Conservation (phyloP, 2,329 filamentous ascomycete genomes). For the Aspergillus neotritici region DNA sequence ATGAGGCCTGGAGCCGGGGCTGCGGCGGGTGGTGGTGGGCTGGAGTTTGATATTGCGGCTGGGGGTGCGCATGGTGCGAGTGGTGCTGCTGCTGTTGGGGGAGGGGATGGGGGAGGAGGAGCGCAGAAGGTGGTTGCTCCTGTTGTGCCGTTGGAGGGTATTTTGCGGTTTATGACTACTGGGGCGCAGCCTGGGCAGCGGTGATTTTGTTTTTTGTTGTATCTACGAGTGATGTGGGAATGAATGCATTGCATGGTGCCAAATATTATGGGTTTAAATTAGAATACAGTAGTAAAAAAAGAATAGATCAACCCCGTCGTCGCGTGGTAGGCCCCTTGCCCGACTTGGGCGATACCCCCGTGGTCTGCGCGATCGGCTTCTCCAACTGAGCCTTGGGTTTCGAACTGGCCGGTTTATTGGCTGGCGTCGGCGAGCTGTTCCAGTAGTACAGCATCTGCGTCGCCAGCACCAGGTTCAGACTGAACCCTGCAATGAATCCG, state of each 20-base stretch:
- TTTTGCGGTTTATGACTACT: conserved; percentile 49
- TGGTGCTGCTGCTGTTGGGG: conserved; percentile 22
- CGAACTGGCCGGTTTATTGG: conserved; percentile 25
- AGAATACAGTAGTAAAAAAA: conserved; percentile 10
- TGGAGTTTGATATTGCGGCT: conserved; percentile 32
- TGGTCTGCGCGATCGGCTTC: conserved; percentile 31
- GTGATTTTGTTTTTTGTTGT: conserved; percentile 1
- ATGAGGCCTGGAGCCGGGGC: conserved; percentile 26
- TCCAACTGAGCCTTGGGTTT: conserved; percentile 22
- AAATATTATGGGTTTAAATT: conserved; percentile 8
- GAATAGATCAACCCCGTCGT: conserved; percentile 43
- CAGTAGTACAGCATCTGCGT: conserved; percentile 95
- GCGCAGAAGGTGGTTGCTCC: conserved; percentile 16
- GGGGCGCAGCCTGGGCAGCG: conserved; percentile 33
- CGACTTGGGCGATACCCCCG: conserved; percentile 39
- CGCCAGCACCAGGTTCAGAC: conserved; percentile 81
- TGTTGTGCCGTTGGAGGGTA: conserved; percentile 41
- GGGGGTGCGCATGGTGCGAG: conserved; percentile 16
- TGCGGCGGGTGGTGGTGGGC: conserved; percentile 4
- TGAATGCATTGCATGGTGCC: neutral
- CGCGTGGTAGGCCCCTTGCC: conserved; percentile 52
- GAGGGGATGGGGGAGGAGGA: conserved; percentile 16
- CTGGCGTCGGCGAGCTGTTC: conserved; percentile 54
- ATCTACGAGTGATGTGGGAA: neutral
- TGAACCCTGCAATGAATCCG: conserved; percentile 84